Percentiles rank a stretch among this genome's conserved stretches.
These are phyloP conservation scores for Clitopilus passeckerianus DNA, from an alignment of 768 basidiomycete genomes.

Conservation along the genomic window DNA sequence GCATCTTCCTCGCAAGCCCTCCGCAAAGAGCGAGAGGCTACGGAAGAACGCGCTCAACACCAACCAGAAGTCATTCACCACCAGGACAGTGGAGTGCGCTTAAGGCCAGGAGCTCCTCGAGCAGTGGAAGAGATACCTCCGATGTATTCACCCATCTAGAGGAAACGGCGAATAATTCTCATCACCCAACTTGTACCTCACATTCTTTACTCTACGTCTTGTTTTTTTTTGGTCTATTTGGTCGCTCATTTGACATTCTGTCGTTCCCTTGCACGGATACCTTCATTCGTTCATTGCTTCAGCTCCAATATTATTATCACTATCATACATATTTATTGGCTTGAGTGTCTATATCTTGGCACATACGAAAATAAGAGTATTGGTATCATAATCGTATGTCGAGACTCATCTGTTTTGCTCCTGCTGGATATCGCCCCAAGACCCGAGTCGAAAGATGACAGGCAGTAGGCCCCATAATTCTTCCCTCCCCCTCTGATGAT, in stretches of 20 bases:
- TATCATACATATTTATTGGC: background rate
- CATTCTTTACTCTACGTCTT: background rate
- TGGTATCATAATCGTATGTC: too few relatives aligned
- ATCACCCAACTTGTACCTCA: background rate
- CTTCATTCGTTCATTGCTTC: background rate
- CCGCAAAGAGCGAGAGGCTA: background rate
- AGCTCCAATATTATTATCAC: background rate
- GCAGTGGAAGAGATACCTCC: background rate
- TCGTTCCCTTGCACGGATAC: background rate
- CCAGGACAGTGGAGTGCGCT: slow-evolving; percentile 1
- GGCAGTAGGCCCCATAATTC: slow-evolving; percentile 34
- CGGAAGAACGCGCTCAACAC: background rate
- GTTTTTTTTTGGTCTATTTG: background rate
- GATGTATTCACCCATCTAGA: background rate
- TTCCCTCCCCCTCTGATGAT: slow-evolving; percentile 28
- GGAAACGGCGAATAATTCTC: background rate
- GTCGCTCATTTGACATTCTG: background rate
- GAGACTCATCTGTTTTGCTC: slow-evolving; percentile 22
- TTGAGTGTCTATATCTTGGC: background rate
- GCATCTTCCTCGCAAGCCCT: background rate
- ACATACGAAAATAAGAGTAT: background rate
- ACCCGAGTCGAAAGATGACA: slow-evolving; percentile 28
- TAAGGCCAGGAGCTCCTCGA: background rate
- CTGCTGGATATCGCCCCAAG: slow-evolving; percentile 31
- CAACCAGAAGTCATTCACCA: background rate